phyloP scores from a whole-genome alignment of 1,284 basidiomycete species.

The Sanghuangporus weigelae region DNA sequence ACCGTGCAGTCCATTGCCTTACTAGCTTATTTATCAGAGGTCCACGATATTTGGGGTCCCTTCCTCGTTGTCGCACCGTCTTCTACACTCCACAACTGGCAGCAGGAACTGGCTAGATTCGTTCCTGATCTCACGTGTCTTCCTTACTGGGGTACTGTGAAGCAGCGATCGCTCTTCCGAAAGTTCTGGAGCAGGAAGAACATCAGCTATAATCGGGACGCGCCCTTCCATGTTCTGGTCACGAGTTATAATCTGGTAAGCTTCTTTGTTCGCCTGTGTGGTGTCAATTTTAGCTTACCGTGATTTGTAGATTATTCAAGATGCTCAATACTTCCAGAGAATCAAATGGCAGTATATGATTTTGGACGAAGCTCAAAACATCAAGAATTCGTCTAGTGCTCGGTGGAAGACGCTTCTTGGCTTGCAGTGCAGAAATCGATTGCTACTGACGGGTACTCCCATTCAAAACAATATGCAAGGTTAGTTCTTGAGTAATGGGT shows the following conservation, averaged over 20 bases:
- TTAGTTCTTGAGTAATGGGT: conserved; percentile 29
- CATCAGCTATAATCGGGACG: conserved; percentile 92
- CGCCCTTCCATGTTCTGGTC: conserved; percentile 95
- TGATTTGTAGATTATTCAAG: conserved; percentile 74
- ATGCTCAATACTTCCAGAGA: conserved; percentile 97
- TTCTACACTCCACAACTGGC: conserved; percentile 99
- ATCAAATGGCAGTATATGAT: conserved; percentile 99
- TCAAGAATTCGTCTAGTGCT: conserved; percentile 97
- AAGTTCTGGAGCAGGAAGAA: conserved; percentile 99
- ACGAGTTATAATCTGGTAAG: conserved; percentile 94
- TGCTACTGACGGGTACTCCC: conserved; percentile 95
- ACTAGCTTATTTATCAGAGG: conserved; percentile 94
- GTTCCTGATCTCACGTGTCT: conserved; percentile 92
- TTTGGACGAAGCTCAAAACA: conserved; percentile 98
- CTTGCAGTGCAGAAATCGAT: conserved; percentile 93
- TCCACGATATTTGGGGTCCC: conserved; percentile 98
- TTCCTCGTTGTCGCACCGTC: conserved; percentile 99
- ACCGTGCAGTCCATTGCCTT: conserved; percentile 99
- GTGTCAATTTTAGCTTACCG: conserved; percentile 2
- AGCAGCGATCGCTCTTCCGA: conserved; percentile 90
- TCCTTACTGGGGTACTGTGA: conserved; percentile 98
- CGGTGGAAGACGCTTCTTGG: conserved; percentile 97
- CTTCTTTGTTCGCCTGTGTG: conserved; percentile 16
- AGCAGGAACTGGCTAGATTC: conserved; percentile 96
- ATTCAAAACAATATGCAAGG: conserved; percentile 99